Evolutionary conservation across 345 rosid species (phyloP), one percentile per base, ranked within the genome.

Genomic region (Eucalyptus melliodora): DNA sequence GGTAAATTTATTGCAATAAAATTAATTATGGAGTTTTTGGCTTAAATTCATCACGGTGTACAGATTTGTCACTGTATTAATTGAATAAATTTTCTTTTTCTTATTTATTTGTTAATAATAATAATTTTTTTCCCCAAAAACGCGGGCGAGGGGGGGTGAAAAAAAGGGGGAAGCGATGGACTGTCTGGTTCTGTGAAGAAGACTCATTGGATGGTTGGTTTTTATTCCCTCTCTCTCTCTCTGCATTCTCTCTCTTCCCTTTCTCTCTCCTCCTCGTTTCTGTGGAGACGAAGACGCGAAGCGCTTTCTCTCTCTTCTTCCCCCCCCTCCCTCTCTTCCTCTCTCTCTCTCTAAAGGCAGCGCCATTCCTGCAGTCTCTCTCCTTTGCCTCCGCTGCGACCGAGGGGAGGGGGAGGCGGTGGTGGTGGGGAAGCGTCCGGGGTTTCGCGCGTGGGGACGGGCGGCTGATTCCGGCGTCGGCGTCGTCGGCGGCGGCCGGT

Each of bases 171-270:
- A 49, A 49, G 67, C 13, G 86, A 42, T 62, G 24, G 77, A 44
- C 60, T 59, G 86, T 89, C 90, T n/a, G 88, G 88, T 87, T 87
- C 69, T 62, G 56, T 67, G 40, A 30, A 8, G 69, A 50, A 50
- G 92, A 45, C 89, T 88, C 91, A 50, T 88, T 88, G 93, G 92
- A 86, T 91, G 94, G 94, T 92, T 92, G 94, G 94, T 89, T 92
- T 91, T 93, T 91, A 88, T 94, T 92, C 89, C 50, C 45, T 88
- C 85, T n/a, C 86, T 93, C 96, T 94, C 80, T n/a, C 80, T 93
- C 95, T 94, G 26, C 59, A 8, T 53, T 53, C 62, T 56, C 69
- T 27, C 31, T 26, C 67, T 60, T 27, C 31, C n/a, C 69, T 12
- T 27, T 62, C 69, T 62, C 69, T 62, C 69, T 65, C 45, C 24